Evolutionary conservation across 306 rosid species (phyloP).

Genomic region (Neltuma alba): DNA sequence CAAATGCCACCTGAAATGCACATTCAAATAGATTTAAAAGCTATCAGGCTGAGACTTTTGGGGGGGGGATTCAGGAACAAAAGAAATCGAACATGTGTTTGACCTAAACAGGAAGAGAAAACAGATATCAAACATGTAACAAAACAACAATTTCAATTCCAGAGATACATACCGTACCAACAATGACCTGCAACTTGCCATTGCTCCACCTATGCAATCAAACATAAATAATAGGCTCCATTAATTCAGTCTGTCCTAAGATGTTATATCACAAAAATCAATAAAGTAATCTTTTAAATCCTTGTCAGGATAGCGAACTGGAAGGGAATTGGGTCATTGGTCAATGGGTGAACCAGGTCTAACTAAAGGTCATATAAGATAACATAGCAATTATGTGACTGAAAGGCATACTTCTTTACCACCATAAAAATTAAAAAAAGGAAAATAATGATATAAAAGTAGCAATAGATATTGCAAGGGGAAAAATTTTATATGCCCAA

Average conservation of each 20-base stretch:
- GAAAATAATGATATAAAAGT: too few relatives aligned
- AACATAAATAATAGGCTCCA: conserved; percentile 30
- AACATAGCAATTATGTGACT: neutral
- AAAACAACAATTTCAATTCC: conserved; percentile 16
- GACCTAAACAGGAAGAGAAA: neutral
- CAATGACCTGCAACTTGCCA: conserved; percentile 80
- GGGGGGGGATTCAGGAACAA: conserved; percentile 21
- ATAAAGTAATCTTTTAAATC: neutral
- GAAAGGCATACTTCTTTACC: neutral
- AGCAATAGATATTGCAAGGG: too few relatives aligned
- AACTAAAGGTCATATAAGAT: too few relatives aligned
- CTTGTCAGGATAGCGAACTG: neutral
- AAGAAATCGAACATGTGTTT: conserved; percentile 6
- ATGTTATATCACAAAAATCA: conserved; percentile 19
- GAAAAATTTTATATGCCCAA: too few relatives aligned
- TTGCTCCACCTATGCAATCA: conserved; percentile 82
- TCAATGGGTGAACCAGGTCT: neutral
- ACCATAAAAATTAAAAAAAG: too few relatives aligned
- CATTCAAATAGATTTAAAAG: conserved; percentile 22
- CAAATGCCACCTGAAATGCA: conserved; percentile 90
- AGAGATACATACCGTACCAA: conserved; percentile 81
- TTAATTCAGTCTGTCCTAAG: conserved; percentile 20
- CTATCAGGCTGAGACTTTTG: neutral
- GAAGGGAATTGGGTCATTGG: neutral
- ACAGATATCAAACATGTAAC: conserved; percentile 8